These are phyloP conservation scores for Chlorella vulgaris DNA, from an alignment of 139 green algal genomes.

Conservation along the genomic window DNA sequence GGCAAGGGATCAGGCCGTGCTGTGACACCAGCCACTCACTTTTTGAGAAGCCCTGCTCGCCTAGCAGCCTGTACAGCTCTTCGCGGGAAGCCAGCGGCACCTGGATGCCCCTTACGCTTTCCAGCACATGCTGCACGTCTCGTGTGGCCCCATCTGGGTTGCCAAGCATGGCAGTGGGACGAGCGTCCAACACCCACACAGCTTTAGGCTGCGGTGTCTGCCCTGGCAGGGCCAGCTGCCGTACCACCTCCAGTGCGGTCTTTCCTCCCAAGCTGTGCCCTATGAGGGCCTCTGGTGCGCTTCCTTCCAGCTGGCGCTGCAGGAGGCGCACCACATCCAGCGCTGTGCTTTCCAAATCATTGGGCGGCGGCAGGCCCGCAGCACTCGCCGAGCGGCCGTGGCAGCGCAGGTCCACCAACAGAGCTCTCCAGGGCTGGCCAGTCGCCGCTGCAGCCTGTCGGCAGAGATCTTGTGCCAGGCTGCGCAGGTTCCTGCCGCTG, in stretches of 20 bases:
- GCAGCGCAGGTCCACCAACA: conserved; percentile 76
- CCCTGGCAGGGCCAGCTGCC: conserved; percentile 38
- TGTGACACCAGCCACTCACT: neutral
- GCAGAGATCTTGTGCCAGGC: neutral
- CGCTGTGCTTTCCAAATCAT: conserved; percentile 70
- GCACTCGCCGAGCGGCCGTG: conserved; percentile 57
- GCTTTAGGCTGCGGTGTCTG: conserved; percentile 24
- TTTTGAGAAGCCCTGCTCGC: conserved; percentile 50
- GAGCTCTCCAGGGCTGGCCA: conserved; percentile 47
- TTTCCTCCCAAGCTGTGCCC: conserved; percentile 87
- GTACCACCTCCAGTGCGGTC: conserved; percentile 66
- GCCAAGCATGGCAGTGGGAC: conserved; percentile 48
- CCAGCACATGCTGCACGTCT: conserved; percentile 50
- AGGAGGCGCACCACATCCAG: conserved; percentile 68
- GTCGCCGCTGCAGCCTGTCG: neutral
- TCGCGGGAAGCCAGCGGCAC: conserved; percentile 63
- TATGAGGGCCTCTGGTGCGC: conserved; percentile 48
- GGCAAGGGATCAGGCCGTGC: neutral
- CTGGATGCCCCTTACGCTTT: conserved; percentile 47
- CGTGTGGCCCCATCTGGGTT: neutral
- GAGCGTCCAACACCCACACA: conserved; percentile 82
- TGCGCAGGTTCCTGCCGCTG: conserved; percentile 8
- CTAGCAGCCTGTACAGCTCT: conserved; percentile 54
- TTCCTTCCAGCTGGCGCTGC: conserved; percentile 26
- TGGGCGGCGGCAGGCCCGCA: conserved; percentile 58